Evolutionary conservation across 1,284 basidiomycete genomes (phyloP).

Genomic region (Leccinum laetum): DNA sequence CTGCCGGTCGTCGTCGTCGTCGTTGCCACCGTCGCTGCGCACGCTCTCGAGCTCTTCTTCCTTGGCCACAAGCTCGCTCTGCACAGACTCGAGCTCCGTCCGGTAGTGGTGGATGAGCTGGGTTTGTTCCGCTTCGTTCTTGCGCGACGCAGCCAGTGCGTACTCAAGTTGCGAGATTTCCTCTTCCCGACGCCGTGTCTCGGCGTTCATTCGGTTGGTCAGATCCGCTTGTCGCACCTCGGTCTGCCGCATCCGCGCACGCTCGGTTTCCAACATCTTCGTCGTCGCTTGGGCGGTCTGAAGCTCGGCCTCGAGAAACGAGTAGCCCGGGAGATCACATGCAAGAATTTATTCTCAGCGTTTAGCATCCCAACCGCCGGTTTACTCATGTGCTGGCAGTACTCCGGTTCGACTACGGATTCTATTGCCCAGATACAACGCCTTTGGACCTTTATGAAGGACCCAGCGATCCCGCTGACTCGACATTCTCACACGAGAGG

Average conservation of each 20-base stretch:
- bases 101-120: slow-evolving; percentile 62
- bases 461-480: too few relatives aligned
- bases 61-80: slow-evolving; percentile 53
- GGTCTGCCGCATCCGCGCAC: slow-evolving; percentile 53
- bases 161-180: slow-evolving; percentile 46
- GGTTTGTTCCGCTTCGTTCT: slow-evolving; percentile 53
- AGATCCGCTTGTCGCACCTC: slow-evolving; percentile 45
- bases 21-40: slow-evolving; percentile 23
- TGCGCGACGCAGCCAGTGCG: slow-evolving; percentile 27
- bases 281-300: slow-evolving; percentile 50
- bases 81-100: slow-evolving; percentile 67
- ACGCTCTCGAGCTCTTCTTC: slow-evolving; percentile 63
- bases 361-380: too few relatives aligned
- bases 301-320: slow-evolving; percentile 62
- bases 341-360: too few relatives aligned
- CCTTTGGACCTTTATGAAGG: too few relatives aligned
- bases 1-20: slow-evolving; percentile 9
- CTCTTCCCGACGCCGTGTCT: slow-evolving; percentile 45
- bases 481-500: too few relatives aligned
- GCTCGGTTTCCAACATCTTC: slow-evolving; percentile 58
- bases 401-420: too few relatives aligned
- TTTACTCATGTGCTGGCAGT: too few relatives aligned
- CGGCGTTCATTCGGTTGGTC: slow-evolving; percentile 26
- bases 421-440: too few relatives aligned
- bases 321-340: slow-evolving; percentile 39